Evolutionary conservation across 768 basidiomycete genomes (phyloP).

Genomic region (Clavaria fumosa): DNA sequence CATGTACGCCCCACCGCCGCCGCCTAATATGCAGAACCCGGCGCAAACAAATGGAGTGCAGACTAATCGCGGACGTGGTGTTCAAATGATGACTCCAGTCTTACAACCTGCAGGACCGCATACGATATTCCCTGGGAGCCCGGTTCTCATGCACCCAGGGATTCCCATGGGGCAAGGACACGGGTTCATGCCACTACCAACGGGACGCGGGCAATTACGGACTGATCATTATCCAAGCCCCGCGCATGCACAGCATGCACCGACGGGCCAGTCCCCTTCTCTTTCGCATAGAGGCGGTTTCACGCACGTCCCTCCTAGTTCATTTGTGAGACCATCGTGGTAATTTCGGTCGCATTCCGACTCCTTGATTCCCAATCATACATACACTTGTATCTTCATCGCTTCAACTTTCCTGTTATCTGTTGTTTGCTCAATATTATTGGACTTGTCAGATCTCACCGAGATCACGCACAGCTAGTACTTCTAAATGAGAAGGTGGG

Average conservation of each 20-base stretch:
- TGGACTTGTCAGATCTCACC: not conserved
- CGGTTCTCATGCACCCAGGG: constrained; percentile 45
- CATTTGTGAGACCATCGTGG: constrained; percentile 36
- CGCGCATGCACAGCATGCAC: constrained; percentile 26
- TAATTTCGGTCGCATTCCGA: constrained; percentile 21
- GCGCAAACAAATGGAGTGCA: constrained; percentile 25
- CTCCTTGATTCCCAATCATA: too few species aligned
- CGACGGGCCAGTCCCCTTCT: constrained; percentile 17
- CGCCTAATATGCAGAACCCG: constrained; percentile 27
- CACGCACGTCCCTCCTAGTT: constrained; percentile 24
- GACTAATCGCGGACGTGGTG: constrained; percentile 28
- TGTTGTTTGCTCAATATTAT: constrained; percentile 19
- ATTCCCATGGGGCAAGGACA: constrained; percentile 27
- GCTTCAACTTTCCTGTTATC: constrained; percentile 22
- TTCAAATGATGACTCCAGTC: constrained; percentile 61
- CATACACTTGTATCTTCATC: constrained; percentile 15
- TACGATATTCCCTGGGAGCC: constrained; percentile 54
- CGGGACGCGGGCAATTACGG: constrained; percentile 35
- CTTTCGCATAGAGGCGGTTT: constrained; percentile 24
- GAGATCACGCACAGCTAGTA: constrained; percentile 6
- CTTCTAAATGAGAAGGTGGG: constrained; percentile 9
- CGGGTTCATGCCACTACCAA: constrained; percentile 31
- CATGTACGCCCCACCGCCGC: constrained; percentile 34
- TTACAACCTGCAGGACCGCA: constrained; percentile 35
- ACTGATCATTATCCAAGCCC: constrained; percentile 26